These are phyloP conservation scores for Salisapilia sapeloensis DNA, from an alignment of 352 stramenopile species.

Conservation along the genomic window DNA sequence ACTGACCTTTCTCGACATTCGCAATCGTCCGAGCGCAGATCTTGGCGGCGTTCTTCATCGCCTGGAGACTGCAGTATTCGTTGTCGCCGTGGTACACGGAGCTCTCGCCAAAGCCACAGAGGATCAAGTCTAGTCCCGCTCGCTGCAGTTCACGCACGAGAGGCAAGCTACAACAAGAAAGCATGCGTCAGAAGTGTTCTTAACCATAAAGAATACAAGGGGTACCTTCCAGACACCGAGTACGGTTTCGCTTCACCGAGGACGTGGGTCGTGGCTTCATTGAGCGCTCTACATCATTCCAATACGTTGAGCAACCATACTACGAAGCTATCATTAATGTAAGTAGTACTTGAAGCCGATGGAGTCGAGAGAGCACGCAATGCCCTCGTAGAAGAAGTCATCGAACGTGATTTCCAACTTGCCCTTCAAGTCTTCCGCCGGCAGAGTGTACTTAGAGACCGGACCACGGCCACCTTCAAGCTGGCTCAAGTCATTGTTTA, in stretches of 20 bases:
- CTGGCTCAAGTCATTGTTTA: slow-evolving; percentile 74
- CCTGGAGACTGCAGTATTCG: slow-evolving; percentile 77
- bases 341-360: slow-evolving; percentile 56
- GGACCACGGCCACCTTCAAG: slow-evolving; percentile 72
- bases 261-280: slow-evolving; percentile 57
- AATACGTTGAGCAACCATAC: too few relatives aligned
- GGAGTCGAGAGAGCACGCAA: slow-evolving; percentile 85
- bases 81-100: slow-evolving; percentile 87
- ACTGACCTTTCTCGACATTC: slow-evolving; percentile 44
- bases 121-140: slow-evolving; percentile 50
- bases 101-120: slow-evolving; percentile 65
- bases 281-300: slow-evolving; percentile 33
- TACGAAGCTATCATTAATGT: too few relatives aligned
- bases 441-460: slow-evolving; percentile 84
- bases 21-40: slow-evolving; percentile 74
- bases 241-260: slow-evolving; percentile 77
- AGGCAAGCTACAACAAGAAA: slow-evolving; percentile 23
- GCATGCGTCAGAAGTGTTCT: slow-evolving; percentile 5
- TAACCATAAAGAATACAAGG: slow-evolving; percentile 1
- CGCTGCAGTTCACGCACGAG: slow-evolving; percentile 67
- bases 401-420: slow-evolving; percentile 82
- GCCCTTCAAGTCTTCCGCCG: slow-evolving; percentile 52
- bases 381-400: slow-evolving; percentile 71
- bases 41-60: slow-evolving; percentile 77
- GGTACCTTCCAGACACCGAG: slow-evolving; percentile 81